A percentile compares a stretch with the other conserved stretches of the same genome.
These are phyloP conservation scores for Phytophthora multivora DNA, from an alignment of 352 stramenopile species.

Conservation along the genomic window DNA sequence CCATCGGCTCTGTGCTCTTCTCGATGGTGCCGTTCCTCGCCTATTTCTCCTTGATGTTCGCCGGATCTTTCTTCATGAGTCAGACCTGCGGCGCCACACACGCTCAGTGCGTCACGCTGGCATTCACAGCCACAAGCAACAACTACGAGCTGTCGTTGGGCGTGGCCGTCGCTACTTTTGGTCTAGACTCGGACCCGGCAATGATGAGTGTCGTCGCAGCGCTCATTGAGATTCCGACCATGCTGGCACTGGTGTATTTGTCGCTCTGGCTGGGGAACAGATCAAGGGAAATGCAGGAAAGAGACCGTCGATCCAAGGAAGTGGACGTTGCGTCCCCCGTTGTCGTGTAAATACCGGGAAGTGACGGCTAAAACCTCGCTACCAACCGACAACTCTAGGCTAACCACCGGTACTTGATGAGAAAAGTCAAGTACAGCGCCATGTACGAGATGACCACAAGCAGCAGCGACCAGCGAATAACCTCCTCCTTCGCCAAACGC, in stretches of 20 bases:
- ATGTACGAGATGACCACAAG: constrained; percentile 54
- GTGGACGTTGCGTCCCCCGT: constrained; percentile 10
- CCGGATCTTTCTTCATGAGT: constrained; percentile 50
- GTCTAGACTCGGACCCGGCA: constrained; percentile 68
- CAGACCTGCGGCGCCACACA: constrained; percentile 42
- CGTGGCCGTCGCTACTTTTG: constrained; percentile 70
- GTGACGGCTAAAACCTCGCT: too few relatives aligned
- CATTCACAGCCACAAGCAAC: constrained; percentile 87
- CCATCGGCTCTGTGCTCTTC: constrained; percentile 61
- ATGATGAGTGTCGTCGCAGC: constrained; percentile 53
- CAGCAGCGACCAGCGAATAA: constrained; percentile 53
- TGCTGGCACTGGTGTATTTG: constrained; percentile 38
- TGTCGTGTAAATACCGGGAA: constrained; percentile 2
- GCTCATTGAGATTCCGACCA: constrained; percentile 54
- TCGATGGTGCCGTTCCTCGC: constrained; percentile 60
- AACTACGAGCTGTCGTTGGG: constrained; percentile 84
- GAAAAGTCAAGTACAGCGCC: constrained; percentile 55
- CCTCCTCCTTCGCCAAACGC: constrained; percentile 39
- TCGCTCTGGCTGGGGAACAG: constrained; percentile 28
- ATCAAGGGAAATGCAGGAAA: background rate
- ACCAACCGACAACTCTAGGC: constrained; percentile 11
- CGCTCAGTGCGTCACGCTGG: constrained; percentile 49
- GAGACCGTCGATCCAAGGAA: constrained; percentile 3
- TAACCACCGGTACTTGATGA: constrained; percentile 65
- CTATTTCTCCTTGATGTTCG: constrained; percentile 71